A percentile compares a stretch with the other conserved stretches of the same genome.
These are phyloP conservation scores for Prunus dulcis DNA, from an alignment of 306 rosid genomes.

Conservation along the genomic window DNA sequence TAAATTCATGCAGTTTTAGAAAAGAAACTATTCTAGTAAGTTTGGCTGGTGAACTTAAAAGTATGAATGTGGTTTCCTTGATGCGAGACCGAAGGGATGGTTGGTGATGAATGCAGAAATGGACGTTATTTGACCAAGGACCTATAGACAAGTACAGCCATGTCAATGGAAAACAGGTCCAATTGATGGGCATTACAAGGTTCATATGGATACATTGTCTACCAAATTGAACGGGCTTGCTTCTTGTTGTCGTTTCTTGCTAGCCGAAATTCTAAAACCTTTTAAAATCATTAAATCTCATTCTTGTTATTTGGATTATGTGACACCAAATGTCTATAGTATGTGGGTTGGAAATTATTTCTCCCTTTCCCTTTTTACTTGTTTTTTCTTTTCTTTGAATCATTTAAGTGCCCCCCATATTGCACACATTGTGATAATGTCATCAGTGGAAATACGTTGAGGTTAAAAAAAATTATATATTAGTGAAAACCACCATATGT, in stretches of 20 bases:
- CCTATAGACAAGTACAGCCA: not conserved
- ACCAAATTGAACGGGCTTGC: not conserved
- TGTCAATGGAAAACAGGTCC: not conserved
- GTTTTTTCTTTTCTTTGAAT: not conserved
- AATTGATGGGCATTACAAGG: not conserved
- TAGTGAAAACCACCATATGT: not conserved
- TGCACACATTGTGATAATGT: not conserved
- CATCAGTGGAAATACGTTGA: not conserved
- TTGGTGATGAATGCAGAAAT: slow-evolving; percentile 3
- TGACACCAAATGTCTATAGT: not conserved
- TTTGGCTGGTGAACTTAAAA: not conserved
- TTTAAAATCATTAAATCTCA: not conserved
- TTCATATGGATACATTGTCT: not conserved
- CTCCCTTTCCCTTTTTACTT: not conserved
- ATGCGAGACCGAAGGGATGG: not conserved
- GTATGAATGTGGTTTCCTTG: not conserved
- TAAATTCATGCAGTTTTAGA: not conserved
- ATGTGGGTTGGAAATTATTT: not conserved
- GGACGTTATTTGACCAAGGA: not conserved
- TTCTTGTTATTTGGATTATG: not conserved
- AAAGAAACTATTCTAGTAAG: not conserved
- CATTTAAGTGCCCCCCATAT: not conserved
- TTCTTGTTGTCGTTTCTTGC: not conserved
- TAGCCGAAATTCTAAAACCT: not conserved
- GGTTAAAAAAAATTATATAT: not conserved